Base-by-base conservation (phyloP, 805 yeast species). In the Saccharomycopsis amapae region DNA sequence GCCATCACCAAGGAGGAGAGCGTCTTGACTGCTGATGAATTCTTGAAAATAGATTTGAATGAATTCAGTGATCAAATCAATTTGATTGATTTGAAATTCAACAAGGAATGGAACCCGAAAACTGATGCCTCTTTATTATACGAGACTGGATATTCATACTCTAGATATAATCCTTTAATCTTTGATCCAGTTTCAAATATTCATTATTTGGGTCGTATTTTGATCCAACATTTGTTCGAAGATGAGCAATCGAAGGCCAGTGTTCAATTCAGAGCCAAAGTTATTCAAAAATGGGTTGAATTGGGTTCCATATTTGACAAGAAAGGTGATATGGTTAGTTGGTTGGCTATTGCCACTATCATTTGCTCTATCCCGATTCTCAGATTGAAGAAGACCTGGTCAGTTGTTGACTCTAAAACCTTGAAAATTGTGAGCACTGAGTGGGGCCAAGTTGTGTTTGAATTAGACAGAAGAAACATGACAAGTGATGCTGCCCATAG, bases 381-480 rank as follows among this genome's bases (percentile, higher is more conserved):
- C 47, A 73, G 97, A 53, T 67, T 90, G 38, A 66, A 74, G 23
- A 72, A 75, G 44, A 73, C 89, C 1, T 90, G 97, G 97, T 66
- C 79, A 5, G 66, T 69, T 40, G 85, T 88, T 3, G 74, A 83
- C 12, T 71, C 73, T 18, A 73, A 74, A 24, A 68, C 75, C 38
- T 62, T 85, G 43, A 78, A 75, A 45, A 65, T 76, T 2, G 75
- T 87, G 24, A 75, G 79, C 37, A 77, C 79, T 42, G 94, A 85
- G 55, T 90, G 97, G 97, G 85, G 93, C 0, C 95, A 94, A 2
- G 94, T 90, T 20, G 81, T 86, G 6, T 86, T 85, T 64, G 97
- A 89, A 58, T 69, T 90, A 30, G 94, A 87, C 52, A 74, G 93
- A 57, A 71, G 93, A 54, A 73, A 81, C 40, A 69, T 84, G 61